Percentiles rank a stretch among this genome's conserved stretches.
phyloP scores from a whole-genome alignment of 441 rosid genomes.

The Brassica balearica region DNA sequence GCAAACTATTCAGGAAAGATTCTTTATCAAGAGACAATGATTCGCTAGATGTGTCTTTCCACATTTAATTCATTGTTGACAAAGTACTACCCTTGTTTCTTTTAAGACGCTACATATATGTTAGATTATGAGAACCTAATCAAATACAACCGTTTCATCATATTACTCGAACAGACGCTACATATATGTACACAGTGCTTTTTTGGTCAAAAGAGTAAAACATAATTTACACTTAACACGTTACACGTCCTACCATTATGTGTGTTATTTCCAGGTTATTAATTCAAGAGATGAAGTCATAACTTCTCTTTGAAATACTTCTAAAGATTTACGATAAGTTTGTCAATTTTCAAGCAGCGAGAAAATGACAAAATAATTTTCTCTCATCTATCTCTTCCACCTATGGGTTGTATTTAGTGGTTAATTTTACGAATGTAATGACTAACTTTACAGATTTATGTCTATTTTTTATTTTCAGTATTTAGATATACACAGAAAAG shows the following conservation, averaged over 20 bases:
- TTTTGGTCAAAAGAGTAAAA: neutral
- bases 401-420: neutral
- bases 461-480: neutral
- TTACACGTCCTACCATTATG: neutral
- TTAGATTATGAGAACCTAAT: constrained; percentile 12
- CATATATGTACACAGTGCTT: neutral
- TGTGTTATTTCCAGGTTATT: constrained; percentile 19
- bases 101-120: neutral
- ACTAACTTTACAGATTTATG: neutral
- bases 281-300: neutral
- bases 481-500: constrained; percentile 15
- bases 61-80: constrained; percentile 37
- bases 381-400: neutral
- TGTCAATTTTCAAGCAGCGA: neutral
- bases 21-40: constrained; percentile 47
- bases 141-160: neutral
- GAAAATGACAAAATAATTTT: neutral
- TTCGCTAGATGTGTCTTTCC: constrained; percentile 49
- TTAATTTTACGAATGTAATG: neutral
- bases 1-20: constrained; percentile 44
- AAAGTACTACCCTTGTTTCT: constrained; percentile 36
- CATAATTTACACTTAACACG: neutral
- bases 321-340: neutral
- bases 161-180: neutral
- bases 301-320: neutral